A percentile compares a stretch with the other conserved stretches of the same genome.
phyloP scores from a whole-genome alignment of 2,329 filamentous ascomycete species.

The Capronia americana region DNA sequence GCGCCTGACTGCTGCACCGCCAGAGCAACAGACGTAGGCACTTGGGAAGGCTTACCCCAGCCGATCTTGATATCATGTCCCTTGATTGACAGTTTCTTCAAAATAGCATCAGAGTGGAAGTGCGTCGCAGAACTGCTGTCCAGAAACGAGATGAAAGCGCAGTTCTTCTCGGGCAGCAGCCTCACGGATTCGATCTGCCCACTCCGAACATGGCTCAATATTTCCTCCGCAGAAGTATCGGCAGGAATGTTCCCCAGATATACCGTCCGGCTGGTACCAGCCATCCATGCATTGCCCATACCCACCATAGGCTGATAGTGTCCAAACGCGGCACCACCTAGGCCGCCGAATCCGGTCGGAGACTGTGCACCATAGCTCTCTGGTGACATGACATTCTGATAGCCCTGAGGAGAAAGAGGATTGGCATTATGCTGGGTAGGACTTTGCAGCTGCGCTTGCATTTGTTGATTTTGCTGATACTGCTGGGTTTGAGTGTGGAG shows the following conservation, averaged over 20 bases:
- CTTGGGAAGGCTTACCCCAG: constrained; percentile 98
- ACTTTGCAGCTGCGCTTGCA: constrained; percentile 65
- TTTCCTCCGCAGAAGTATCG: constrained; percentile 95
- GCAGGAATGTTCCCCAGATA: constrained; percentile 99
- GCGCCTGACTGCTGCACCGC: constrained; percentile 97
- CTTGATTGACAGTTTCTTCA: constrained; percentile 99
- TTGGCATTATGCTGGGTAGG: constrained; percentile 73
- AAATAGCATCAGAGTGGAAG: constrained; percentile 98
- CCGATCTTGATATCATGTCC: constrained; percentile 99
- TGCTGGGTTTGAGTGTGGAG: constrained; percentile 63
- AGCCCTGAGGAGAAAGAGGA: constrained; percentile 77
- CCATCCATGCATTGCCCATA: constrained; percentile 62
- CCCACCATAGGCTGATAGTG: constrained; percentile 78
- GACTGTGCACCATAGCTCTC: constrained; percentile 87
- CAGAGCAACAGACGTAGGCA: constrained; percentile 94
- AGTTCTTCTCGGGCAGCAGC: constrained; percentile 97
- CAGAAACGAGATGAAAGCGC: constrained; percentile 98
- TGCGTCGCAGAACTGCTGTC: constrained; percentile 97
- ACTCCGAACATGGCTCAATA: constrained; percentile 92
- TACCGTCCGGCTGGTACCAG: constrained; percentile 92
- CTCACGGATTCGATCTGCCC: constrained; percentile 99
- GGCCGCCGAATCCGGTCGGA: constrained; percentile 74
- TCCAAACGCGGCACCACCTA: constrained; percentile 65
- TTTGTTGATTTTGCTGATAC: constrained; percentile 58
- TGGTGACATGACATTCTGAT: constrained; percentile 84